These are phyloP conservation scores for Teratosphaeriaceae sp. DNA, from an alignment of 2,329 filamentous ascomycete species.

Conservation along the genomic window DNA sequence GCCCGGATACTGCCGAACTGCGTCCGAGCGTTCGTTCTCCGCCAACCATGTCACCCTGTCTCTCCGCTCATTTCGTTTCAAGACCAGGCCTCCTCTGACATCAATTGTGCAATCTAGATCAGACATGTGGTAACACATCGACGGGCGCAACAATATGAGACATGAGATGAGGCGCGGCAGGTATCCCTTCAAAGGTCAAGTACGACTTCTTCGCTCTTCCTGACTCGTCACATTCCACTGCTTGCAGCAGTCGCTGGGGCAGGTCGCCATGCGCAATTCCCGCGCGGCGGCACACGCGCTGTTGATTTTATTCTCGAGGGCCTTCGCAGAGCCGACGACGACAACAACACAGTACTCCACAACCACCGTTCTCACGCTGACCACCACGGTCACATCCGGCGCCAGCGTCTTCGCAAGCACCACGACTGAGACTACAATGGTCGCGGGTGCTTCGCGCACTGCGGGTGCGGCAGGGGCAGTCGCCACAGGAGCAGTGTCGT, in stretches of 20 bases:
- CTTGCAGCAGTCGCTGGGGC: background rate
- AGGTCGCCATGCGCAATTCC: conserved; percentile 7
- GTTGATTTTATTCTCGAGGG: conserved; percentile 7
- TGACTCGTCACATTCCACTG: conserved; percentile 1
- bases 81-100: too few species aligned
- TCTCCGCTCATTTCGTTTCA: background rate
- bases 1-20: too few species aligned
- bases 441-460: conserved; percentile 3
- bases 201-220: background rate
- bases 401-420: background rate
- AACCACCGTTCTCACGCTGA: conserved; percentile 16
- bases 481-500: conserved; percentile 9
- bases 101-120: background rate
- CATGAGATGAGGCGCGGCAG: background rate
- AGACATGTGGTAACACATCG: background rate
- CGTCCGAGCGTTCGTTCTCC: too few species aligned
- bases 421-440: conserved; percentile 11
- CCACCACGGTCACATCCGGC: conserved; percentile 14
- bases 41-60: too few species aligned
- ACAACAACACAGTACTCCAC: conserved; percentile 18
- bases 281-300: conserved; percentile 11
- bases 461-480: conserved; percentile 3
- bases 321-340: conserved; percentile 4
- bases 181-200: background rate
- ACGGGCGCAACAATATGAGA: conserved; percentile 4